Conservation (phyloP, 768 basidiomycete species). For the Gautieria morchelliformis region DNA sequence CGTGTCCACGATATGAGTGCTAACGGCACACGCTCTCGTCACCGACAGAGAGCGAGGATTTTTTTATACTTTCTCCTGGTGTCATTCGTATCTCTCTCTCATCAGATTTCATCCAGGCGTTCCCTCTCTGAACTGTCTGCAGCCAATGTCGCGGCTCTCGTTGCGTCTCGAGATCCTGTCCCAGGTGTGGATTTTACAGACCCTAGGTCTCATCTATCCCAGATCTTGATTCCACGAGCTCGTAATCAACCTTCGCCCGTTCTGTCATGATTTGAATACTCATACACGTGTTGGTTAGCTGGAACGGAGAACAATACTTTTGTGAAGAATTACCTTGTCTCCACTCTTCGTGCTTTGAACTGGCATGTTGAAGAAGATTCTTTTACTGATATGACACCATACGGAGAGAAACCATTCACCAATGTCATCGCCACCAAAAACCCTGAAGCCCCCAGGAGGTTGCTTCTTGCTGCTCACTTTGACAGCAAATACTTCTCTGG, state of each 20-base stretch:
- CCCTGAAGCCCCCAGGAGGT: constrained; percentile 66
- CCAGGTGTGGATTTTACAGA: constrained; percentile 58
- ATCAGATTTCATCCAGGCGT: constrained; percentile 26
- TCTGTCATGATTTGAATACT: background rate
- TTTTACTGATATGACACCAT: constrained; percentile 73
- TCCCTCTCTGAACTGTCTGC: constrained; percentile 36
- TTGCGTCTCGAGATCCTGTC: constrained; percentile 50
- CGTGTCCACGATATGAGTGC: background rate
- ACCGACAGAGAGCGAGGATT: background rate
- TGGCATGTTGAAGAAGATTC: constrained; percentile 87
- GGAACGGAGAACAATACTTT: constrained; percentile 70
- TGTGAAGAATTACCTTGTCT: constrained; percentile 75
- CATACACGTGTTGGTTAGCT: constrained; percentile 28
- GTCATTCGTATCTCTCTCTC: background rate
- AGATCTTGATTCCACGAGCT: constrained; percentile 77
- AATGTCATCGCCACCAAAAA: constrained; percentile 96
- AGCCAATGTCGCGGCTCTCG: constrained; percentile 40
- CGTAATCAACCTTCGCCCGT: constrained; percentile 35
- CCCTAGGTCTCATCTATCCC: constrained; percentile 66
- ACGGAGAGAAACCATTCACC: constrained; percentile 68
- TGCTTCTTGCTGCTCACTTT: constrained; percentile 87
- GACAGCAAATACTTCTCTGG: constrained; percentile 82
- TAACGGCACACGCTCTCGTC: background rate
- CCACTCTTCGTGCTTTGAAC: constrained; percentile 55
- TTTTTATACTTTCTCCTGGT: background rate